Evolutionary conservation across 1,284 basidiomycete species (phyloP), one percentile per base, ranked within the genome.

Genomic region (Xerocomus amazonicus): DNA sequence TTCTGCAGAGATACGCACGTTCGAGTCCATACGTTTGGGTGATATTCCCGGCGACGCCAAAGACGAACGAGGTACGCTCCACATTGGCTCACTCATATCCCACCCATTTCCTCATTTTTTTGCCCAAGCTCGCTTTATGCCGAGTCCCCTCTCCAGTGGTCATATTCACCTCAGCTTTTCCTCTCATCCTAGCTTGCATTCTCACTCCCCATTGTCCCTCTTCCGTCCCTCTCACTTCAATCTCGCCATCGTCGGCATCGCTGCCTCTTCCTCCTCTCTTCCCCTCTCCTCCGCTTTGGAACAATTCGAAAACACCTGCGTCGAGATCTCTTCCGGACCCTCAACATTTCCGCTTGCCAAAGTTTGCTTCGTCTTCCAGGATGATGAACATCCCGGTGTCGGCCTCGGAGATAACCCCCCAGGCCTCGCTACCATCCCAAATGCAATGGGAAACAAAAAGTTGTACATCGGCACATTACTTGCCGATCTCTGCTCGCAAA

Each of bases 71-170:
- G 87, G 90, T 89, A 56, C 56, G 75, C 59, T 46, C 13, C n/a
- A 10, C 19, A 5, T 10, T 13, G 27, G 14, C n/a, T 6, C 29
- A 19, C 47, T 55, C 17, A 50, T 38, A 17, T 29, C 28, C 47
- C 33, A 51, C 32, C 36, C 23, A 56, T 51, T 51, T 41, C 59
- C n/a, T n/a, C n/a, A n/a, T n/a, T n/a, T n/a, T n/a, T n/a, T n/a
- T n/a, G n/a, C n/a, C n/a, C n/a, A n/a, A 90, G 87, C 84, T 44
- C 82, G 89, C 32, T 92, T 93, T 65, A 84, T 92, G 76, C 87
- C 91, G 16, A 84, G 77, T 56, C 84, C 89, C 26, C 71, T 88
- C 34, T 82, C 89, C 6, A 78, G 79, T 32, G 91, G 91, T 23
- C 72, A 81, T 60, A 70, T 93, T 35, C 84, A 90, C 58, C 74